Percentiles rank a stretch among this genome's conserved stretches.
phyloP scores from a whole-genome alignment of 2,329 filamentous ascomycete species.

The Cryoendolithus antarcticus region DNA sequence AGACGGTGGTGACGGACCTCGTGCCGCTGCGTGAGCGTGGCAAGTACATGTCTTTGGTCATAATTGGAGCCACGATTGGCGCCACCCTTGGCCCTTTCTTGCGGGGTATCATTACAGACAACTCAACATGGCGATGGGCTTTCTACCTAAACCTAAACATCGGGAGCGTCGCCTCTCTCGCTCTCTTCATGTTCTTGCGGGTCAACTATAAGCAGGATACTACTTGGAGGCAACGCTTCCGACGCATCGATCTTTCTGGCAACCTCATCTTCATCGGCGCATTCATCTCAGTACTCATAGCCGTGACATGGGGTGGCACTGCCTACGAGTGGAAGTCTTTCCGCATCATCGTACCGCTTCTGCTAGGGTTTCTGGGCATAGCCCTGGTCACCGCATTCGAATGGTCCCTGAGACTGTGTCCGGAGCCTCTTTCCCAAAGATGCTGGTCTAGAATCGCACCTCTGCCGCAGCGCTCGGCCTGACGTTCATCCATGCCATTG shows the following conservation, averaged over 20 bases:
- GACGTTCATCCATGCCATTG: constrained; percentile 27
- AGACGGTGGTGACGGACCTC: constrained; percentile 40
- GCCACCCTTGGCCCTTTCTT: constrained; percentile 29
- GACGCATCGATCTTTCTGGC: constrained; percentile 35
- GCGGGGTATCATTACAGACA: constrained; percentile 30
- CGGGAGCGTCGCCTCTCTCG: constrained; percentile 15
- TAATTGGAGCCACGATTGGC: constrained; percentile 31
- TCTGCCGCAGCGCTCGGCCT: constrained; percentile 18
- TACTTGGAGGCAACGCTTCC: constrained; percentile 1
- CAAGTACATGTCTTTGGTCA: constrained; percentile 28
- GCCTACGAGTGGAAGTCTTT: constrained; percentile 30
- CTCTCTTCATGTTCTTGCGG: constrained; percentile 26
- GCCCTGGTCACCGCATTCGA: constrained; percentile 7
- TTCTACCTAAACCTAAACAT: constrained; percentile 30
- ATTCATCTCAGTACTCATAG: constrained; percentile 30
- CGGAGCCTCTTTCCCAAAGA: constrained; percentile 3
- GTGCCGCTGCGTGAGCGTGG: constrained; percentile 37
- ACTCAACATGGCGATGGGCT: constrained; percentile 34
- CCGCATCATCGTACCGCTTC: constrained; percentile 30
- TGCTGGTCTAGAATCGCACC: constrained; percentile 34
- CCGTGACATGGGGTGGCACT: constrained; percentile 34
- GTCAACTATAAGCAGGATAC: constrained; percentile 20
- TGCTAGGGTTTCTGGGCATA: constrained; percentile 32
- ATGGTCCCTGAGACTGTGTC: constrained; percentile 2
- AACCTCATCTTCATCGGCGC: constrained; percentile 30